Evolutionary conservation across 257 asterid species (phyloP), one percentile per base, ranked within the genome.

Genomic region (Scutellaria baicalensis): DNA sequence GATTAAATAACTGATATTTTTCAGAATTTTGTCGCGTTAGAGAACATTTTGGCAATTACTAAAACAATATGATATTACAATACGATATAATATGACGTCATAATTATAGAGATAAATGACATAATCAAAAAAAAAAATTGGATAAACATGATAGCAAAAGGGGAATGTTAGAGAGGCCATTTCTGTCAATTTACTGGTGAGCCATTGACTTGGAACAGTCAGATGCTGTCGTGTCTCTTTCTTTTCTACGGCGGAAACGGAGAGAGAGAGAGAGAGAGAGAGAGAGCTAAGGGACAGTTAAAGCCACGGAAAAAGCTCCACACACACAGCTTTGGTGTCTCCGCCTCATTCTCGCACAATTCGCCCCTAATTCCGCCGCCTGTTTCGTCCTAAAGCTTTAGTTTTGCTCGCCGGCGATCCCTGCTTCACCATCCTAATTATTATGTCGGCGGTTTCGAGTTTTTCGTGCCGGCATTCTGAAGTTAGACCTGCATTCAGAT

Each of bases 401-500:
- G 42, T 14, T 23, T 35, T 20, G 23, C 23, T 47, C 49, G 69
- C 45, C 47, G 21, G 44, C 16, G 59, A 9, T 59, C 66, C 55
- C 48, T 36, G 44, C 48, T 59, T 57, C 59, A 43, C 39, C 66
- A 18, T 13, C 72, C 45, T n/a, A 48, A 54, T 59, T 72, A 48
- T 14, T 78, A 85, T 88, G 95, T 68, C 86, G 66, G 78, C 84
- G 78, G 48, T 79, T 49, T 77, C 85, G 31, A 79, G 56, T 62
- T 75, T 82, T 45, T 48, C 83, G 45, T 65, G 86, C 82, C 86
- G 77, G 77, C 88, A 76, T 70, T 74, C 55, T 77, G 76, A 71
- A 45, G 69, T 72, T 64, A 79, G 82, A 76, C 75, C 85, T 75
- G 77, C 78, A 78, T 81, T 81, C 64, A 61, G 68, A 36, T 55